Base-by-base conservation (phyloP, 139 green algal genomes). In the Micractinium conductrix region DNA sequence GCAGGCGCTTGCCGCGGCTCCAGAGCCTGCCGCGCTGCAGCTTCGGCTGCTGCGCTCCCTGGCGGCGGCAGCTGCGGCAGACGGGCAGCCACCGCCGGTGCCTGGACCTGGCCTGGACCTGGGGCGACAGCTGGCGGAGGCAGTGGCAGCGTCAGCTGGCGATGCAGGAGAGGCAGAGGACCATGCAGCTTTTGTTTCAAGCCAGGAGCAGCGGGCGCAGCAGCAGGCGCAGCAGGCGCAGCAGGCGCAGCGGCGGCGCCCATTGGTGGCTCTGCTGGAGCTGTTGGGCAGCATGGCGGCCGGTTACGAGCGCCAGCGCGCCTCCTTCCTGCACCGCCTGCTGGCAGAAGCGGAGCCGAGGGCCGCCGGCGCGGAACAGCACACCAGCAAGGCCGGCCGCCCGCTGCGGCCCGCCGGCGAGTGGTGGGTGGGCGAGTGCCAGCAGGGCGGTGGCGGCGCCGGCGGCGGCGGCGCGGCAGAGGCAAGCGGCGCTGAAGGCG, bases 221-320 rank as follows among this genome's bases (percentile, higher is more conserved):
- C n/a, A n/a, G n/a, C n/a, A n/a, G n/a, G n/a, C n/a, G n/a, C n/a
- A n/a, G n/a, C n/a, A n/a, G n/a, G n/a, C n/a, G n/a, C n/a, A n/a
- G n/a, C n/a, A n/a, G n/a, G 78, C 16, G 42, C 40, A 60, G 62
- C 62, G 7, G 16, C n/a, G 33, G 9, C n/a, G n/a, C 62, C 62
- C 1, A 8, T 43, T 83, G 76, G 42, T 83, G 62, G 65, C 78
- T 0, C 43, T 62, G 6, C 30, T 83, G 4, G 62, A 65, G 40
- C 62, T 88, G 67, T 40, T 88, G 53, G 84, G 84, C 0, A 40
- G n/a, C 40, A 80, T 88, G 76, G 53, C 84, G 22, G 58, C 55
- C n/a, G 68, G 24, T 33, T 88, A 88, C 16, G 40, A 81, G 30
- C 38, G 38, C 9, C 74, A 88, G 50, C 71, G 45, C 7, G 30